Evolutionary conservation across 768 basidiomycete genomes (phyloP).

Genomic region (Tricholoma saponaceum): DNA sequence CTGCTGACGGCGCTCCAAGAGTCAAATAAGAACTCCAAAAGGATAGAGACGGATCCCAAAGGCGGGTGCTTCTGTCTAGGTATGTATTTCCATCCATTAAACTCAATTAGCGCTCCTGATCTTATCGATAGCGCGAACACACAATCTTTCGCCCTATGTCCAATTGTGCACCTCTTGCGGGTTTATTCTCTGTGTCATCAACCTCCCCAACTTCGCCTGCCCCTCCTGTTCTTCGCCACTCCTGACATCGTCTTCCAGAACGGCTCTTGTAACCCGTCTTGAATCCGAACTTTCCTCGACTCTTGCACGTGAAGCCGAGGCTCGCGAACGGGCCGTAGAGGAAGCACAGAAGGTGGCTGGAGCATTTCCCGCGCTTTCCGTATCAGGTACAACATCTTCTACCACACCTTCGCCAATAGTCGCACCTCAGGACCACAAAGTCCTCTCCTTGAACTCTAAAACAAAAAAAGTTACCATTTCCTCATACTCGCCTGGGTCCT

Average conservation of each 20-base stretch:
- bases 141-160: slow-evolving; percentile 52
- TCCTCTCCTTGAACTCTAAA: slow-evolving; percentile 51
- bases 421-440: slow-evolving; percentile 39
- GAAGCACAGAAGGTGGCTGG: slow-evolving; percentile 50
- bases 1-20: slow-evolving; percentile 36
- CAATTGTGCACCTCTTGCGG: slow-evolving; percentile 57
- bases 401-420: slow-evolving; percentile 14
- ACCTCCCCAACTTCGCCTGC: slow-evolving; percentile 50
- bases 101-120: background rate
- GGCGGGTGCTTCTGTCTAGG: slow-evolving; percentile 74
- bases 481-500: slow-evolving; percentile 42
- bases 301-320: slow-evolving; percentile 44
- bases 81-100: slow-evolving; percentile 16
- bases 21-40: slow-evolving; percentile 26
- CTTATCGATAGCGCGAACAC: slow-evolving; percentile 44
- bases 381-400: slow-evolving; percentile 6
- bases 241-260: slow-evolving; percentile 27
- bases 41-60: slow-evolving; percentile 38
- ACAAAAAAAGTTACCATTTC: slow-evolving; percentile 50
- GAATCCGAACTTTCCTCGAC: slow-evolving; percentile 40
- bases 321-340: slow-evolving; percentile 39
- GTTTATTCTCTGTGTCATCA: slow-evolving; percentile 56
- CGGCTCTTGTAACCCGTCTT: slow-evolving; percentile 37
- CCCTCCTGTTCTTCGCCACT: slow-evolving; percentile 46
- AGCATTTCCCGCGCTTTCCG: slow-evolving; percentile 55